Base-by-base conservation (phyloP, 768 basidiomycete species). In the Boletellus ananiceps region DNA sequence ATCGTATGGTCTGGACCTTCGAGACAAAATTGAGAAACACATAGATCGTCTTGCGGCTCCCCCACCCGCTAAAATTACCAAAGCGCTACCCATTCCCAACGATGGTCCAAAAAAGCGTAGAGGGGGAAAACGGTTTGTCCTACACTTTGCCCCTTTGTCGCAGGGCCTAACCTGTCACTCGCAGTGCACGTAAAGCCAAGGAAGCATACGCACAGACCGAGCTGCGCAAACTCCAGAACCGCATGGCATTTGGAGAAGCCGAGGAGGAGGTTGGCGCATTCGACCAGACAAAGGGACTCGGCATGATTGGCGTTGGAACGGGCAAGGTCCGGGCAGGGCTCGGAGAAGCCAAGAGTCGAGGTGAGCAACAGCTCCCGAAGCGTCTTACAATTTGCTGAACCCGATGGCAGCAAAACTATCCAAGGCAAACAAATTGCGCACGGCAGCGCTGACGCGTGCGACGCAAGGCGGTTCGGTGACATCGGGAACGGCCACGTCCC, bases 201-300 rank as follows among this genome's bases (percentile, higher is more conserved):
- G 96, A 98, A 69, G 93, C 93, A 1, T 94, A 94, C 62, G 93
- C 93, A 5, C 89, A 93, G 69, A 98, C 96, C 2, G 96, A 99
- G 65, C 74, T 99, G 39, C 84, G 93, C 54, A 98, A 98, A 70
- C 75, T 96, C 55, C 95, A 98, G 71, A 99, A 99, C 67, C 83
- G 96, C 40, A 88, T 98, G 88, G 82, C 76, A 47, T 98, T 99
- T 60, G 96, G 95, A 36, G 86, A 95, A 68, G 87, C 86, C 1
- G 96, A 98, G 63, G 86, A 94, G 61, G 96, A 99, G 67, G 88
- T 94, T 38, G 95, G 93, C 15, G 90, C 93, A 29, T 94, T 92
- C 58, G 96, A 96, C 71, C 85, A 97, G 73, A 94, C 93, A n/a
- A 90, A 92, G 74, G 96, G 96, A 5, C 69, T 98, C 64, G 96